phyloP scores from a whole-genome alignment of 2,329 filamentous ascomycete genomes.

The Stagonosporopsis chrysanthemi region DNA sequence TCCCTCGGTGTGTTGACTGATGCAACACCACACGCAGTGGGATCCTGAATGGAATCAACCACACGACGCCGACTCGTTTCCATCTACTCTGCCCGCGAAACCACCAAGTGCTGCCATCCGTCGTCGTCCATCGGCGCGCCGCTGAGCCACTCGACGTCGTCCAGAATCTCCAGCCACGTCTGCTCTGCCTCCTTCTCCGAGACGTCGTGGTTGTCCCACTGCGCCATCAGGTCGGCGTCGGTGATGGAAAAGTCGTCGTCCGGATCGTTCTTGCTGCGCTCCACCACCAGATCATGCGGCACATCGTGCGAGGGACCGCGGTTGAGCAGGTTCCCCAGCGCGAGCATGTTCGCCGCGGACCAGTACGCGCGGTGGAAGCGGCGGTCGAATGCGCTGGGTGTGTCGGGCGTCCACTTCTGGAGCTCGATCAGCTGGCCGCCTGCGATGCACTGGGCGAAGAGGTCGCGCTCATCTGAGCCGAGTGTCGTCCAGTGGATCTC shows the following conservation, averaged over 20 bases:
- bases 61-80: too few species aligned
- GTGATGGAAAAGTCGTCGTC: background rate
- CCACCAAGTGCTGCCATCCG: too few species aligned
- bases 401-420: slow-evolving; percentile 24
- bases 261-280: background rate
- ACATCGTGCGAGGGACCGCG: background rate
- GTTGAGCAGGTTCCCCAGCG: slow-evolving; percentile 27
- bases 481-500: slow-evolving; percentile 41
- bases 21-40: too few species aligned
- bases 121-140: too few species aligned
- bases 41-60: too few species aligned
- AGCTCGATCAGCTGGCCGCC: slow-evolving; percentile 14
- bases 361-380: slow-evolving; percentile 44
- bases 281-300: background rate
- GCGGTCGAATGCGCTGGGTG: slow-evolving; percentile 23
- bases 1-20: too few species aligned
- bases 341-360: slow-evolving; percentile 30
- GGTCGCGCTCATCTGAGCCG: slow-evolving; percentile 3
- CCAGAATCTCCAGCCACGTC: slow-evolving; percentile 17
- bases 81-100: too few species aligned
- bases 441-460: slow-evolving; percentile 1
- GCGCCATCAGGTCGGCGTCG: background rate
- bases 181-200: too few species aligned
- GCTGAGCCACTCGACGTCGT: too few species aligned
- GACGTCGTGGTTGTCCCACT: too few species aligned